Evolutionary conservation across 169 alveolate genomes (phyloP), one percentile per base, ranked within the genome.

Genomic region (Toxoplasma gondii): DNA sequence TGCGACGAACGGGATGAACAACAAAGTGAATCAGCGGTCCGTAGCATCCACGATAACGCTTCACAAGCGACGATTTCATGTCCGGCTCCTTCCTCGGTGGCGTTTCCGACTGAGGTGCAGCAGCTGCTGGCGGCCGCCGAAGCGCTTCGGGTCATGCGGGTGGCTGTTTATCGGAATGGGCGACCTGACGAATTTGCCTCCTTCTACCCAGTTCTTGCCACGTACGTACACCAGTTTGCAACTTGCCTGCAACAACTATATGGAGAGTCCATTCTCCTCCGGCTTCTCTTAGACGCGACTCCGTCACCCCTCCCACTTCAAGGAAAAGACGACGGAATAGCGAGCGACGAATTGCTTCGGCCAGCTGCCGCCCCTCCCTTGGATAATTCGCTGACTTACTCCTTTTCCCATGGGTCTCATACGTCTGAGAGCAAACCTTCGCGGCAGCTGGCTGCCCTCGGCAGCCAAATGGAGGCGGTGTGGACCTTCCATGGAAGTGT

Each of bases 41-140:
- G 34, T 69, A 7, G 82, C 5, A 4, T 29, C 82, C 39, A 29
- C 82, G 82, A 29, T 29, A 22, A 34, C 82, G 34, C 82, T 12
- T 5, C 82, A 22, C 43, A 69, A 22, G 82, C 16, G 38, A 34
- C 82, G 17, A 5, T 4, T 34, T 31, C 19, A 29, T 9, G 34
- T 19, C 45, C 44, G 2, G 22, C 44, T n/a, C n/a, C 86, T 17
- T 19, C 86, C 24, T 78, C 86, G 22, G 58, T 7, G 12, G 58
- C 74, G 16, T 78, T 78, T 78, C 44, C 27, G 49, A n/a, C 27
- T n/a, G 86, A 78, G 39, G 86, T n/a, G n/a, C 86, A 19, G 86
- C 86, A 78, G 86, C 86, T 78, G 2, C 86, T 78, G 39, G 86
- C 44, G 22, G 86, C 86, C 44, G 86, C 45, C 45, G 86, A 78